Percentiles rank a stretch among this genome's conserved stretches.
These are phyloP conservation scores for Cucurbitaria berberidis DNA, from an alignment of 2,329 filamentous ascomycete genomes.

Conservation along the genomic window DNA sequence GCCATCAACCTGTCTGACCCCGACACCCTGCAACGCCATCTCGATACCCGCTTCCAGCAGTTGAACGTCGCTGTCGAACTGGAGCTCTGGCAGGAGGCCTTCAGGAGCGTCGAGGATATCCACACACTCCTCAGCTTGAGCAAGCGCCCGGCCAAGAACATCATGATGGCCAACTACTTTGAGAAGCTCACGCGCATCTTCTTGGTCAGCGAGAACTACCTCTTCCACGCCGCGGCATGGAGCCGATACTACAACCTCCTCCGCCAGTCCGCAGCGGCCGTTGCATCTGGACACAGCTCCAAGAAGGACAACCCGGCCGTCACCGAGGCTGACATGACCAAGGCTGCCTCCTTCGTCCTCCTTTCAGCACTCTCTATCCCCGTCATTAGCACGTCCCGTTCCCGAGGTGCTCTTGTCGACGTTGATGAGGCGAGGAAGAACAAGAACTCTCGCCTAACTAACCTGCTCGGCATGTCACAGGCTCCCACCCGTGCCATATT, in stretches of 20 bases:
- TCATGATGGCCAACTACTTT: constrained; percentile 99
- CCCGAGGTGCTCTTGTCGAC: constrained; percentile 92
- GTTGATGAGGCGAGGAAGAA: constrained; percentile 97
- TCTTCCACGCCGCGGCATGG: constrained; percentile 98
- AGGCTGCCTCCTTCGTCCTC: constrained; percentile 93
- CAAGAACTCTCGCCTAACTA: constrained; percentile 97
- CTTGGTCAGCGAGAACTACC: constrained; percentile 98
- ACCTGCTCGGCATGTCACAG: constrained; percentile 90
- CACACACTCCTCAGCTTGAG: constrained; percentile 96
- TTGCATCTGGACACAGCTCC: constrained; percentile 83
- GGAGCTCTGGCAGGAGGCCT: constrained; percentile 98
- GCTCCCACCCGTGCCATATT: constrained; percentile 87
- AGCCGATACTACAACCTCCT: constrained; percentile 96
- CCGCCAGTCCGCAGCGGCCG: constrained; percentile 82
- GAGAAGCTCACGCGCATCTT: constrained; percentile 99
- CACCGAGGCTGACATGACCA: constrained; percentile 87
- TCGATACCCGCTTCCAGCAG: constrained; percentile 98
- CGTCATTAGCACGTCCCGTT: constrained; percentile 97
- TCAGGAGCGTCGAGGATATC: constrained; percentile 98
- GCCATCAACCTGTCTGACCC: constrained; percentile 98
- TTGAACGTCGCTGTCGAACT: constrained; percentile 97
- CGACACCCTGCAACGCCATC: constrained; percentile 93
- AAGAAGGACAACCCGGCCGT: constrained; percentile 95
- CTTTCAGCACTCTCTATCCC: constrained; percentile 96
- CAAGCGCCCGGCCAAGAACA: constrained; percentile 97